Percentiles rank a stretch among this genome's conserved stretches.
phyloP scores from a whole-genome alignment of 1,284 basidiomycete species.

The Gymnopus androsaceus region DNA sequence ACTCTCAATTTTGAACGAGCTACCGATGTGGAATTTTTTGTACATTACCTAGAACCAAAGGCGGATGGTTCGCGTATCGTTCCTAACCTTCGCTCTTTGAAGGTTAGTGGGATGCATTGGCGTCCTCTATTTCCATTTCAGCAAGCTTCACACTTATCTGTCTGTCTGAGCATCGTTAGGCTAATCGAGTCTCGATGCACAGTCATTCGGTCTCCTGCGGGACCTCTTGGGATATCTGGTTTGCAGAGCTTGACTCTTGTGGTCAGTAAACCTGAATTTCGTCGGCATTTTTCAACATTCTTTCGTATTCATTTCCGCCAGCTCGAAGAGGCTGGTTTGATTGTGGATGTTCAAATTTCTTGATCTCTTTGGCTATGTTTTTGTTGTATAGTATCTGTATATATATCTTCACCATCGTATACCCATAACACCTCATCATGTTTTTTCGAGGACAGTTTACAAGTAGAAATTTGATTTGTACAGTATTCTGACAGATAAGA shows the following conservation, averaged over 20 bases:
- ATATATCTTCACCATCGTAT: no score
- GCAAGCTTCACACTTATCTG: neutral
- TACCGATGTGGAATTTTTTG: neutral
- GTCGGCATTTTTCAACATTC: neutral
- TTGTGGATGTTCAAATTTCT: no score
- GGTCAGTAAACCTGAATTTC: neutral
- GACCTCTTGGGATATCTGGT: neutral
- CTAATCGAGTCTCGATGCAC: neutral
- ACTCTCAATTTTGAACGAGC: neutral
- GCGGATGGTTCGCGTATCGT: neutral
- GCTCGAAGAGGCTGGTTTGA: constrained; percentile 1
- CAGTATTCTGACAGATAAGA: no score
- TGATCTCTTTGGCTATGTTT: no score
- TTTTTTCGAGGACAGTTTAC: no score
- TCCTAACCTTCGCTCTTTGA: neutral
- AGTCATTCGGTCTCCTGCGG: neutral
- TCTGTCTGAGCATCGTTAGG: neutral
- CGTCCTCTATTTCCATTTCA: neutral
- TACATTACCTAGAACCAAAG: neutral
- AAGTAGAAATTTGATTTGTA: no score
- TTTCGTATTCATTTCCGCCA: neutral
- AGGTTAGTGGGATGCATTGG: no score
- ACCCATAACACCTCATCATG: no score
- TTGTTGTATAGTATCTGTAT: no score
- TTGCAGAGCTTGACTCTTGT: neutral